Conservation (phyloP, 1,284 basidiomycete genomes). For the Takashimella koratensis region DNA sequence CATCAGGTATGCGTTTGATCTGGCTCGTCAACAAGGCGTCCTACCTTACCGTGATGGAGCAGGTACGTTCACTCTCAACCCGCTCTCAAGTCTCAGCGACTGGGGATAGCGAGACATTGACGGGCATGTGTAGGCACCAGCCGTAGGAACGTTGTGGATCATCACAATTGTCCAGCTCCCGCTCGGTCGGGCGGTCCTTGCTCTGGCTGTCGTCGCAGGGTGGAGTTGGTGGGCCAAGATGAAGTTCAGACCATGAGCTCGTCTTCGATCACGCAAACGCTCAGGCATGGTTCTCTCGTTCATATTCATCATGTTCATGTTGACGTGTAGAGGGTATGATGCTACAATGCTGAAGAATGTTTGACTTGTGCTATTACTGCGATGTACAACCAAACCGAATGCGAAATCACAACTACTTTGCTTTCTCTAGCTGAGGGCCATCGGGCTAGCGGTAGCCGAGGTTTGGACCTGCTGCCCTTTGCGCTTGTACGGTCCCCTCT, state of each 20-base stretch:
- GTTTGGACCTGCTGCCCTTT: not conserved
- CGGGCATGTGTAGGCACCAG: conserved; percentile 46
- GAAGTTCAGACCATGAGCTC: not conserved
- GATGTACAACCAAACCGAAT: too few species aligned
- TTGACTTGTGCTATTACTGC: too few species aligned
- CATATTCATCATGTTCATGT: too few species aligned
- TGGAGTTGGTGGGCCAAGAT: not conserved
- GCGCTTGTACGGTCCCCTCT: not conserved
- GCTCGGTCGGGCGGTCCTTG: conserved; percentile 33
- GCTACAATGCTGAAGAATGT: too few species aligned
- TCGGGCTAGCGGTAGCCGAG: not conserved
- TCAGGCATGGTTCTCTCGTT: too few species aligned
- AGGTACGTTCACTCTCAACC: conserved; percentile 26
- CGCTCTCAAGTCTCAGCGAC: not conserved
- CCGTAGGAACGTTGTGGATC: conserved; percentile 48
- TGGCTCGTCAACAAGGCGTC: conserved; percentile 47
- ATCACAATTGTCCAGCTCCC: conserved; percentile 47
- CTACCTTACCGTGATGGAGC: conserved; percentile 38
- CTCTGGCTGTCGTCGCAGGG: conserved; percentile 12
- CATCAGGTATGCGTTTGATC: conserved; percentile 41
- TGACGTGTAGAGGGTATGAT: too few species aligned
- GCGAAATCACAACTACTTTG: too few species aligned
- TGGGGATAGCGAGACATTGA: not conserved
- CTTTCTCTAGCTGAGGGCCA: not conserved
- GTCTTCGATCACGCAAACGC: too few species aligned